These are phyloP conservation scores for Cladosporium sphaerospermum DNA, from an alignment of 2,329 filamentous ascomycete species.

Conservation along the genomic window DNA sequence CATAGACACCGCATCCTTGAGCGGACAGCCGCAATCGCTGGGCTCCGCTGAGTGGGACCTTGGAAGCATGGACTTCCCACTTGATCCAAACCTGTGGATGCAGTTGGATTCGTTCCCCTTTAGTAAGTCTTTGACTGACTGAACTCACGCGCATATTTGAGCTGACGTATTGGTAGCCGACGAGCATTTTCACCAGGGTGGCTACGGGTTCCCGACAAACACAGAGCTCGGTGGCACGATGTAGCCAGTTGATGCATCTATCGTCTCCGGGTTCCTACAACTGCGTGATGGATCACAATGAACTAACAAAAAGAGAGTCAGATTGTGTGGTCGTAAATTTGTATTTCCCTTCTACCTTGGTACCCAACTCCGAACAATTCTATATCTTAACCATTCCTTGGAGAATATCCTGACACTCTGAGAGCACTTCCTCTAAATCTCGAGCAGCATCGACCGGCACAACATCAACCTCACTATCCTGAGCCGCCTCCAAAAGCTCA, in stretches of 20 bases:
- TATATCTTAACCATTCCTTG: background rate
- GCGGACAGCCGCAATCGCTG: background rate
- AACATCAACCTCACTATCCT: conserved; percentile 30
- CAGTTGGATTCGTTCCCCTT: conserved; percentile 27
- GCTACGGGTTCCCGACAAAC: background rate
- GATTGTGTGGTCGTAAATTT: too few relatives aligned
- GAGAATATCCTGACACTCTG: conserved; percentile 2
- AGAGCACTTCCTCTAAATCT: background rate
- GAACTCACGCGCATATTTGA: background rate
- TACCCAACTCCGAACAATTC: background rate
- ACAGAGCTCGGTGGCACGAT: background rate
- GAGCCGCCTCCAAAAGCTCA: conserved; percentile 26
- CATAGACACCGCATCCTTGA: background rate
- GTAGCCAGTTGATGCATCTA: too few relatives aligned
- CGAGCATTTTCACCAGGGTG: conserved; percentile 2
- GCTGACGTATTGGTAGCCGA: background rate
- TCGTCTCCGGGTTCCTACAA: too few relatives aligned
- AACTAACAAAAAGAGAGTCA: too few relatives aligned
- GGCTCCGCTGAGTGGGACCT: conserved; percentile 6
- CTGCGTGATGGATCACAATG: too few relatives aligned
- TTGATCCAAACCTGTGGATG: conserved; percentile 26
- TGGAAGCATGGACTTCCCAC: conserved; percentile 18
- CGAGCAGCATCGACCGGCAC: conserved; percentile 26
- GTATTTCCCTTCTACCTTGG: too few relatives aligned
- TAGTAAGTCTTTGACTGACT: conserved; percentile 15